Evolutionary conservation across 192 early-diverging fungal genomes (phyloP), one percentile per base, ranked within the genome.

Genomic region (Linnemannia schmuckeri): DNA sequence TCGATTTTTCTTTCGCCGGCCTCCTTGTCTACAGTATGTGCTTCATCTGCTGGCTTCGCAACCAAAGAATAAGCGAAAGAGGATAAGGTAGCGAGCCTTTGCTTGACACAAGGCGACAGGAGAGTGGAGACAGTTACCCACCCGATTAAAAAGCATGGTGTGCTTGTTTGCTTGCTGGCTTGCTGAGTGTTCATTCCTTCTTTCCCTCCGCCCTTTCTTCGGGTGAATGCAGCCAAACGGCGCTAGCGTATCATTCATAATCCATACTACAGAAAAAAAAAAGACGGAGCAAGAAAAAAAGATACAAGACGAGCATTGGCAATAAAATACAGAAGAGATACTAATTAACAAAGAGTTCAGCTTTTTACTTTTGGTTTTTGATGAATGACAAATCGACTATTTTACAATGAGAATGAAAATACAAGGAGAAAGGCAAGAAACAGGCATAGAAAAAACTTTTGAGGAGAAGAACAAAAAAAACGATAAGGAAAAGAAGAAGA

Each of bases 251-350:
- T 30, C 27, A 18, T 33, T 20, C 10, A n/a, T 22, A n/a, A n/a
- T n/a, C n/a, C n/a, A n/a, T 37, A 37, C 37, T 37, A 37, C 37
- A 37, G 3, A 37, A 37, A 37, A 38, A 55, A 37, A 30, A 75
- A 75, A 75, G 46, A 75, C 24, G 33, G 27, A 33, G 37, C 18
- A 38, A 75, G 30, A 75, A 75, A 75, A 47, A 74, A 33, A 74
- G 18, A 52, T 22, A 22, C 55, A 24, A n/a, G 9, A 61, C 24
- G 0, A 61, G 55, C 55, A 61, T 27, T 30, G n/a, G n/a, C 24
- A n/a, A 57, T 5, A 27, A 7, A 9, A 27, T 10, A 27, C n/a
- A 57, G 24, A 24, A n/a, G 30, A 61, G 30, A 75, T 37, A 57
- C 12, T 10, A 30, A 61, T 35, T 33, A 15, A 61, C 46, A 61